Evolutionary conservation across 495 filamentous ascomycete species (phyloP).

Genomic region (Penicillium samsonianum): DNA sequence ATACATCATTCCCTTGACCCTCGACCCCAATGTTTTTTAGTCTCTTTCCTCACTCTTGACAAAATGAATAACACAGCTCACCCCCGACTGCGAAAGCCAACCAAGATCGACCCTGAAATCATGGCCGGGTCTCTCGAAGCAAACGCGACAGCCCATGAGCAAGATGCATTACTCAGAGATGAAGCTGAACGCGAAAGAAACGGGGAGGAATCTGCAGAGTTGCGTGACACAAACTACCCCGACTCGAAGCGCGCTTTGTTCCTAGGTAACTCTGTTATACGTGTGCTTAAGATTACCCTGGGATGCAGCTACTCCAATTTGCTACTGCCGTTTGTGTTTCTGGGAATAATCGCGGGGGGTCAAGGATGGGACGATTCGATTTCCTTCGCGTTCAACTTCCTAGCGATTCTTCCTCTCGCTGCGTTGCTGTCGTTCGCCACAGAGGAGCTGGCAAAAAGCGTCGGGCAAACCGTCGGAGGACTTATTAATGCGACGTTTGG

Average conservation of each 20-base stretch:
- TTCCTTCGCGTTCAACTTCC: constrained; percentile 29
- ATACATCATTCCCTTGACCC: neutral
- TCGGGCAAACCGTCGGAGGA: constrained; percentile 27
- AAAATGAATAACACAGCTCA: constrained; percentile 5
- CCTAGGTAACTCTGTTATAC: neutral
- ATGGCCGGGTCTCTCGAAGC: neutral
- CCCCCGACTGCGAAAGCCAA: constrained; percentile 11
- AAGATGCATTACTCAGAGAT: constrained; percentile 4
- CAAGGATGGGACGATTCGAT: constrained; percentile 23
- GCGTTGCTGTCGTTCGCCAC: constrained; percentile 29
- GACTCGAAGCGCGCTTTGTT: neutral
- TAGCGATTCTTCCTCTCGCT: constrained; percentile 31
- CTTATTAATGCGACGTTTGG: constrained; percentile 34
- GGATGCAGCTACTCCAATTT: constrained; percentile 18
- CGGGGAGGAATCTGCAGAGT: neutral
- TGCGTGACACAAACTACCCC: neutral
- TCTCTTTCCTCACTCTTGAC: neutral
- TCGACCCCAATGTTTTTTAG: neutral
- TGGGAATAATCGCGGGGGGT: constrained; percentile 21
- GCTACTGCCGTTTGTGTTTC: constrained; percentile 24
- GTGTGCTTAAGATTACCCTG: constrained; percentile 6
- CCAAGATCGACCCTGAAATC: neutral
- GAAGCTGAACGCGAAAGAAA: neutral
- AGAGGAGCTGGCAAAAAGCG: constrained; percentile 22
- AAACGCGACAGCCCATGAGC: neutral